Percentiles rank a stretch among this genome's conserved stretches.
Evolutionary conservation across 441 rosid species (phyloP).

Genomic region (Francoa sonchifolia): DNA sequence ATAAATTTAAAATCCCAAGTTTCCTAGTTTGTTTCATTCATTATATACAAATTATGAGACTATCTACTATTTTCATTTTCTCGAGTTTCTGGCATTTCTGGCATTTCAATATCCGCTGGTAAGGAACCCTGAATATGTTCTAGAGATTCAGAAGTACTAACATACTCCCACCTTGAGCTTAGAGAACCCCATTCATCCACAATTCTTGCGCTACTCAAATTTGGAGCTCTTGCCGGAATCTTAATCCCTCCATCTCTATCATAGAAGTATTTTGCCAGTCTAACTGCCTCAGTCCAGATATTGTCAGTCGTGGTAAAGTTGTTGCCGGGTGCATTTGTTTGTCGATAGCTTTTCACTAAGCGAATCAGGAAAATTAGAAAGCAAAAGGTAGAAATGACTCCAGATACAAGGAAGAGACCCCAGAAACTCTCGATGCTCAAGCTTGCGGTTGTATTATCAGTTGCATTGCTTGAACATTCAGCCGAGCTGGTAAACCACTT

Average conservation of each 20-base stretch:
- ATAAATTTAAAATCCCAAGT: too few relatives aligned
- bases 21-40: neutral
- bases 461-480: neutral
- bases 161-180: slow-evolving; percentile 1
- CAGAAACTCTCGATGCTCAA: slow-evolving; percentile 12
- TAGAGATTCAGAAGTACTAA: neutral
- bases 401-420: slow-evolving; percentile 7
- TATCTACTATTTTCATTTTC: too few relatives aligned
- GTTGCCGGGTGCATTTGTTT: neutral
- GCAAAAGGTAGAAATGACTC: slow-evolving; percentile 26
- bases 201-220: neutral
- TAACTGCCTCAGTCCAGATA: neutral
- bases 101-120: neutral
- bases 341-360: slow-evolving; percentile 6
- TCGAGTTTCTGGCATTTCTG: too few relatives aligned
- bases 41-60: too few relatives aligned
- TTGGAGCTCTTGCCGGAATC: neutral
- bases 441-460: neutral
- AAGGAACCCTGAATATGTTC: neutral
- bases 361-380: slow-evolving; percentile 17
- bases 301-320: neutral
- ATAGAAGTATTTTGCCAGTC: neutral
- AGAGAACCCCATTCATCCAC: neutral
- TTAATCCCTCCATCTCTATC: neutral
- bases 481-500: slow-evolving; percentile 16